These are phyloP conservation scores for Mycena rebaudengoi DNA, from an alignment of 768 basidiomycete species.

Conservation along the genomic window DNA sequence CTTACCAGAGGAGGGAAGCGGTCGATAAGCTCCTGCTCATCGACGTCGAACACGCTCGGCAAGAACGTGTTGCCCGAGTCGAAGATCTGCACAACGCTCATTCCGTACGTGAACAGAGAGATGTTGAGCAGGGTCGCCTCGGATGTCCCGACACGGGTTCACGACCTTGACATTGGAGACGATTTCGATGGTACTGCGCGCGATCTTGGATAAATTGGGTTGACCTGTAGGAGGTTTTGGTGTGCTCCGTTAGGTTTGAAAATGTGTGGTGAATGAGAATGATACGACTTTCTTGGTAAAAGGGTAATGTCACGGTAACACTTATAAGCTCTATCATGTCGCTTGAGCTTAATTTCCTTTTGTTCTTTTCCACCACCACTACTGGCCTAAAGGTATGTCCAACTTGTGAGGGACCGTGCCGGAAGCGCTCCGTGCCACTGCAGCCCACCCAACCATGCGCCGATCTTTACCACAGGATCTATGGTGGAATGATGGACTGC, in stretches of 20 bases:
- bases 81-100: constrained; percentile 97
- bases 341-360: too few species aligned
- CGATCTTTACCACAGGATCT: too few species aligned
- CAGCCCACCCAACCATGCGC: too few species aligned
- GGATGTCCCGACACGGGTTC: constrained; percentile 94
- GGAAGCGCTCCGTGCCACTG: too few species aligned
- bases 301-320: too few species aligned
- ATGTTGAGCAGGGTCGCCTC: constrained; percentile 99
- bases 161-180: constrained; percentile 97
- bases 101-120: constrained; percentile 99
- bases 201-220: constrained; percentile 99
- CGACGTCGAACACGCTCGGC: constrained; percentile 90
- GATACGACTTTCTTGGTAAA: too few species aligned
- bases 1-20: constrained; percentile 93
- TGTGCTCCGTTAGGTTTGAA: constrained; percentile 99
- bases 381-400: too few species aligned
- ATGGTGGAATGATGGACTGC: too few species aligned
- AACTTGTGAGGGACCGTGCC: too few species aligned
- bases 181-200: constrained; percentile 99
- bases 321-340: too few species aligned
- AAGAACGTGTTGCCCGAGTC: constrained; percentile 93
- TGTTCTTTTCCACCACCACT: too few species aligned
- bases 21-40: constrained; percentile 89
- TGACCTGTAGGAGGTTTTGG: constrained; percentile 99
- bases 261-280: too few species aligned